phyloP scores from a whole-genome alignment of 2,329 filamentous ascomycete genomes.

The Aspergillus sergii region DNA sequence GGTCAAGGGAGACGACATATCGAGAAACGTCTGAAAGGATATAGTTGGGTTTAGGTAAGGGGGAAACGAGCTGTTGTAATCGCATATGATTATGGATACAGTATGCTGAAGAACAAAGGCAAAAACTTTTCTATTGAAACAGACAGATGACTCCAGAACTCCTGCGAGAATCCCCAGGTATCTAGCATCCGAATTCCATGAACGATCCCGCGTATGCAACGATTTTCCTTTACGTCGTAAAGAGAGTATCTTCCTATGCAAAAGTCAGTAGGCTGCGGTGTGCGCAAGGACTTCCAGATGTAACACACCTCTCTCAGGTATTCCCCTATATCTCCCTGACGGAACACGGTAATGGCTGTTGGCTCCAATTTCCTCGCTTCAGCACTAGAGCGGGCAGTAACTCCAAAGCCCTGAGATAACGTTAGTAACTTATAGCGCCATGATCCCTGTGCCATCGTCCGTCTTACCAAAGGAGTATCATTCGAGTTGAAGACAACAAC shows the following conservation, averaged over 20 bases:
- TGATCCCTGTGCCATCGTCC: background rate
- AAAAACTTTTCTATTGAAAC: constrained; percentile 19
- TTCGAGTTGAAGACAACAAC: constrained; percentile 90
- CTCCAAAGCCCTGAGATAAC: constrained; percentile 72
- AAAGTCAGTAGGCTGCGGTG: constrained; percentile 16
- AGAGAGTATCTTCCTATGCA: constrained; percentile 62
- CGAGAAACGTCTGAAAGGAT: background rate
- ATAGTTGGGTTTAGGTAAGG: background rate
- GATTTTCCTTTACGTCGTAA: constrained; percentile 51
- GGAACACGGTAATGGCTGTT: constrained; percentile 84
- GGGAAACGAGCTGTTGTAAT: background rate
- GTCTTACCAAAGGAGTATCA: constrained; percentile 70
- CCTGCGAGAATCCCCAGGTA: constrained; percentile 24
- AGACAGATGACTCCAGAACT: constrained; percentile 32
- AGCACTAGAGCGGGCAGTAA: constrained; percentile 83
- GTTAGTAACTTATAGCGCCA: background rate
- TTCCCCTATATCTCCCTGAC: constrained; percentile 92
- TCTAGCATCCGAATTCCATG: constrained; percentile 28
- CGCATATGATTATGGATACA: background rate
- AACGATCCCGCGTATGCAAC: constrained; percentile 22
- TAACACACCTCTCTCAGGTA: constrained; percentile 74
- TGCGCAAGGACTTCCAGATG: background rate
- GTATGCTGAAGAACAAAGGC: constrained; percentile 3
- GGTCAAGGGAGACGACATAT: background rate
- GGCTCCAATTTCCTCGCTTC: constrained; percentile 85